Evolutionary conservation across 2,329 filamentous ascomycete species (phyloP).

Genomic region (Drechmeria coniospora): DNA sequence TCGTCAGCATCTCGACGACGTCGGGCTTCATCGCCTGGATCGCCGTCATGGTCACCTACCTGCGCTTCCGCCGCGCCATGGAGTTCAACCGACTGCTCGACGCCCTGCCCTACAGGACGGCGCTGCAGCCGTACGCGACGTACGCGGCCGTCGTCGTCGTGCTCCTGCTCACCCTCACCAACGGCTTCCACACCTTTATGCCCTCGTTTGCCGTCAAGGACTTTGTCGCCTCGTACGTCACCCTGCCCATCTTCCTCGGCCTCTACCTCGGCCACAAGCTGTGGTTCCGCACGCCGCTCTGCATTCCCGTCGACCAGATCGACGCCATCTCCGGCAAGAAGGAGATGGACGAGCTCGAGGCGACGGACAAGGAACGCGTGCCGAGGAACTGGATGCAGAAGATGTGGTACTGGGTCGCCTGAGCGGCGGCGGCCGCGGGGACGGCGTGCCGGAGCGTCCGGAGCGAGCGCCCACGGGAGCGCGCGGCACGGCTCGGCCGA

Average conservation of each 20-base stretch:
- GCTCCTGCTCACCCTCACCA: constrained; percentile 49
- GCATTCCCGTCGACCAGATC: constrained; percentile 29
- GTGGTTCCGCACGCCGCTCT: constrained; percentile 26
- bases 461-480: neutral
- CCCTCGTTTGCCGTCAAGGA: constrained; percentile 46
- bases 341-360: constrained; percentile 45
- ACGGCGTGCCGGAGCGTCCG: too few relatives aligned
- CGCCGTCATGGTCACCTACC: constrained; percentile 40
- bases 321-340: constrained; percentile 43
- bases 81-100: constrained; percentile 32
- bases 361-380: constrained; percentile 28
- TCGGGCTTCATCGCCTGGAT: constrained; percentile 46
- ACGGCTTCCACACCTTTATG: constrained; percentile 64
- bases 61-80: constrained; percentile 44
- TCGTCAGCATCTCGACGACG: constrained; percentile 53
- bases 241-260: constrained; percentile 41
- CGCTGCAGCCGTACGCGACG: constrained; percentile 46
- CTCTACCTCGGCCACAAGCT: constrained; percentile 49
- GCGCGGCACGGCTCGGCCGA: neutral
- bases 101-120: constrained; percentile 35
- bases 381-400: constrained; percentile 35
- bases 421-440: neutral
- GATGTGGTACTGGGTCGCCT: constrained; percentile 42
- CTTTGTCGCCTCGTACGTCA: constrained; percentile 54
- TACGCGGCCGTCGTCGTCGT: constrained; percentile 44